Evolutionary conservation across 177 flowering plant species (phyloP).

Genomic region (Vitis hybrid): DNA sequence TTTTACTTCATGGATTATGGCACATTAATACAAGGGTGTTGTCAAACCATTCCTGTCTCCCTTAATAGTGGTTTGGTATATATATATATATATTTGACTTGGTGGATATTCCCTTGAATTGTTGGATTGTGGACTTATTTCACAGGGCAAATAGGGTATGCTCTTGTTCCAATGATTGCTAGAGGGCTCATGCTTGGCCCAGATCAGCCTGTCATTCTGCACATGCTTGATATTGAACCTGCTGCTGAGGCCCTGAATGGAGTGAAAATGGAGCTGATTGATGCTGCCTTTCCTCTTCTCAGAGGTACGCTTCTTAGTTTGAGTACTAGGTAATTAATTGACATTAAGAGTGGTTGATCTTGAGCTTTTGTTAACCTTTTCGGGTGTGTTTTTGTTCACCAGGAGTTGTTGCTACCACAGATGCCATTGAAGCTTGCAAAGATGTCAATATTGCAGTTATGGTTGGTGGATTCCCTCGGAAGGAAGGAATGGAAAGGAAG

Average conservation of each 20-base stretch:
- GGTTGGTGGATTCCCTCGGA: conserved; percentile 81
- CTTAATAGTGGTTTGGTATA: not conserved
- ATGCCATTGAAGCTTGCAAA: conserved; percentile 67
- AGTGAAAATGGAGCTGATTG: conserved; percentile 84
- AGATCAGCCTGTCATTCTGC: conserved; percentile 83
- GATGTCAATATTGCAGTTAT: conserved; percentile 72
- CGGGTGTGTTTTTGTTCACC: not conserved
- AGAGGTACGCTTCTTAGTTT: conserved; percentile 44
- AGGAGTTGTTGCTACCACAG: conserved; percentile 81
- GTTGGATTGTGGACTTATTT: conserved; percentile 8
- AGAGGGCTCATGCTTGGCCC: conserved; percentile 85
- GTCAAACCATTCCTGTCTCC: no score
- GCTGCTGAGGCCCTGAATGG: conserved; percentile 68
- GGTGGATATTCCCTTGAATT: not conserved
- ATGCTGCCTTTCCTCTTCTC: conserved; percentile 87
- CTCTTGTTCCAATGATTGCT: conserved; percentile 89
- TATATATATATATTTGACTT: not conserved
- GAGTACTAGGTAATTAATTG: not conserved
- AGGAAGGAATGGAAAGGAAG: conserved; percentile 89
- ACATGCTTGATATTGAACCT: conserved; percentile 78
- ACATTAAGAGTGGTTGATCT: no score
- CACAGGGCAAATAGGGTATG: conserved; percentile 93
- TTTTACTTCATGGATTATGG: conserved; percentile 5
- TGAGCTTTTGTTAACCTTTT: not conserved
- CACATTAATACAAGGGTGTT: not conserved